Percentiles rank a stretch among this genome's conserved stretches.
Conservation (phyloP, 306 rosid species). For the Hylodesmum podocarpum region DNA sequence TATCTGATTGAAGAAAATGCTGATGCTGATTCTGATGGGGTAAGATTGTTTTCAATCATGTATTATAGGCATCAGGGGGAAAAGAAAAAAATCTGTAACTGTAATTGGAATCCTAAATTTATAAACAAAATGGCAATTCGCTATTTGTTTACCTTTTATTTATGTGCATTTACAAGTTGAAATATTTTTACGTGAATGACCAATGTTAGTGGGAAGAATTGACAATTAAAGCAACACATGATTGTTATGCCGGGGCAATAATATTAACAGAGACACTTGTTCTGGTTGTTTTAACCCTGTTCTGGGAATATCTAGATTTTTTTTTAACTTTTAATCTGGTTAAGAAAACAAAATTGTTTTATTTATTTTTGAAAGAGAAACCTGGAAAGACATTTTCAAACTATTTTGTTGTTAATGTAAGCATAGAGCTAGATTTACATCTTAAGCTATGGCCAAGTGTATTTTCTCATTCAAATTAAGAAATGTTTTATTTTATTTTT, state of each 20-base stretch:
- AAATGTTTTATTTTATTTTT: neutral
- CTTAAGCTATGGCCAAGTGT: slow-evolving; percentile 2
- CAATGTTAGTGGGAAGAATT: neutral
- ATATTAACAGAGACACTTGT: neutral
- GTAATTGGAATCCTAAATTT: slow-evolving; percentile 16
- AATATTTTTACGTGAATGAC: neutral
- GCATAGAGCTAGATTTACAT: neutral
- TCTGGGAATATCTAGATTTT: neutral
- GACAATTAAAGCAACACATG: neutral
- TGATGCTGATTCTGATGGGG: slow-evolving; percentile 69
- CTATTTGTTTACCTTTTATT: slow-evolving; percentile 28
- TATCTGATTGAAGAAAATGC: slow-evolving; percentile 52
- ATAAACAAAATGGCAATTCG: neutral
- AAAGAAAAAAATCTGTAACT: neutral
- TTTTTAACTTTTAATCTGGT: slow-evolving; percentile 7
- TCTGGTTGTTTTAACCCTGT: slow-evolving; percentile 19
- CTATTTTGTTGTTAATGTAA: neutral
- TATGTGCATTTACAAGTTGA: neutral
- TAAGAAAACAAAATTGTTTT: neutral
- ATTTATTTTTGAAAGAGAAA: slow-evolving; percentile 2
- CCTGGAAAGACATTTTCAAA: neutral
- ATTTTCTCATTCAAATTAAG: neutral
- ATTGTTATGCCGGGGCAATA: neutral
- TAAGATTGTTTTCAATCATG: slow-evolving; percentile 35
- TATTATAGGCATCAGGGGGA: neutral